These are phyloP conservation scores for Coccomyxa sp. DNA, from an alignment of 139 green algal species.

Conservation along the genomic window DNA sequence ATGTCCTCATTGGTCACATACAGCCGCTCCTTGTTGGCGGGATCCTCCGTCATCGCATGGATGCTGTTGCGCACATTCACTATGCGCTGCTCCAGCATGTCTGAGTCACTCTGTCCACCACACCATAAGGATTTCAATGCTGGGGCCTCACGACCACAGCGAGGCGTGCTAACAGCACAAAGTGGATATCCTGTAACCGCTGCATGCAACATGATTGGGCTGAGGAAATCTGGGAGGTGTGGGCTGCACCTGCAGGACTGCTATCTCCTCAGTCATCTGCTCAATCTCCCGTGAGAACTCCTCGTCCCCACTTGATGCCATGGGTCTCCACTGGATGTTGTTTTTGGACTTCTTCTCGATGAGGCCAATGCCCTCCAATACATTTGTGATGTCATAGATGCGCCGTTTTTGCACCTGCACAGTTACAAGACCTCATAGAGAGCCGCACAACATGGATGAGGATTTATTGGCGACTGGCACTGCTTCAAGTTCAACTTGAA, in stretches of 20 bases:
- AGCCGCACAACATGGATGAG: background rate
- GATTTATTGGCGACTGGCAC: background rate
- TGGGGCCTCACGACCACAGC: background rate
- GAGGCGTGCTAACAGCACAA: too few species aligned
- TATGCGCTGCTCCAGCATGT: constrained; percentile 50
- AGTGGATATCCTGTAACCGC: too few species aligned
- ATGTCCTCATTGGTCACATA: constrained; percentile 83
- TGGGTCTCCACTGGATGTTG: constrained; percentile 67
- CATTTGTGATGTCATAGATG: constrained; percentile 99
- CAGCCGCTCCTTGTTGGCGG: constrained; percentile 52
- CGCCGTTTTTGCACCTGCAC: constrained; percentile 88
- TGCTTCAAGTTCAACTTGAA: background rate
- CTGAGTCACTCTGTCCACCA: constrained; percentile 35
- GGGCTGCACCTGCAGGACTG: constrained; percentile 22
- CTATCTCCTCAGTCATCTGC: constrained; percentile 20
- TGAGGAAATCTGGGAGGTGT: too few species aligned
- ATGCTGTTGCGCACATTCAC: constrained; percentile 24
- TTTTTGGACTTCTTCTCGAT: constrained; percentile 95
- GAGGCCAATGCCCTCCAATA: constrained; percentile 93
- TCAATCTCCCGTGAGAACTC: constrained; percentile 15
- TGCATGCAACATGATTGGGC: too few species aligned
- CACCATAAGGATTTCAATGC: background rate
- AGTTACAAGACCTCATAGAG: background rate
- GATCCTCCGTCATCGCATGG: constrained; percentile 31
- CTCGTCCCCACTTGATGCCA: background rate